Percentiles rank a stretch among this genome's conserved stretches.
Evolutionary conservation across 2,329 filamentous ascomycete genomes (phyloP).

Genomic region (Coniochaeta ligniaria): DNA sequence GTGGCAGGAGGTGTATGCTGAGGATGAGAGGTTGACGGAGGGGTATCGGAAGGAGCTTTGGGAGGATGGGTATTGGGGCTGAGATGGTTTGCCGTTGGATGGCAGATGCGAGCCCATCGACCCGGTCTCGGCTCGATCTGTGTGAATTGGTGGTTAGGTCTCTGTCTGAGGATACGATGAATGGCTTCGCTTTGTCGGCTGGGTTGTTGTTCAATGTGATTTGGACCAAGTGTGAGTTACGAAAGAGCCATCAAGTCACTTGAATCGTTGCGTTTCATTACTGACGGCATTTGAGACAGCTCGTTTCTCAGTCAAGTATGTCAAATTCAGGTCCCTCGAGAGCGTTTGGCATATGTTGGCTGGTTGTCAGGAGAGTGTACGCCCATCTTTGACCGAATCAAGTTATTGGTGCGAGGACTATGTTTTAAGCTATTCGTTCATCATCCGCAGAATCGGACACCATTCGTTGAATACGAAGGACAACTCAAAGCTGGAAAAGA

Average conservation of each 20-base stretch:
- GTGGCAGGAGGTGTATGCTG: slow-evolving; percentile 82
- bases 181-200: too few relatives aligned
- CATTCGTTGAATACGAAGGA: neutral
- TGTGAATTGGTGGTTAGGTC: too few relatives aligned
- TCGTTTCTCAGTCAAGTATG: neutral
- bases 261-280: neutral
- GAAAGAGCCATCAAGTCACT: neutral
- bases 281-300: neutral
- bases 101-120: neutral
- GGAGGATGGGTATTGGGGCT: slow-evolving; percentile 47
- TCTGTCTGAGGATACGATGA: too few relatives aligned
- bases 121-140: too few relatives aligned
- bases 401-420: neutral
- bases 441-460: neutral
- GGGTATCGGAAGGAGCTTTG: slow-evolving; percentile 80
- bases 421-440: neutral
- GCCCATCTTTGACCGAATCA: neutral
- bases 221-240: too few relatives aligned
- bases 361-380: neutral
- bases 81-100: neutral
- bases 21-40: slow-evolving; percentile 75
- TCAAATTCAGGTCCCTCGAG: neutral
- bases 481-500: neutral
- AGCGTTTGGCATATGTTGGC: neutral
- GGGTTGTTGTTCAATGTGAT: too few relatives aligned